Base-by-base conservation (phyloP, 2,329 filamentous ascomycete species). In the Colletotrichum tabaci region DNA sequence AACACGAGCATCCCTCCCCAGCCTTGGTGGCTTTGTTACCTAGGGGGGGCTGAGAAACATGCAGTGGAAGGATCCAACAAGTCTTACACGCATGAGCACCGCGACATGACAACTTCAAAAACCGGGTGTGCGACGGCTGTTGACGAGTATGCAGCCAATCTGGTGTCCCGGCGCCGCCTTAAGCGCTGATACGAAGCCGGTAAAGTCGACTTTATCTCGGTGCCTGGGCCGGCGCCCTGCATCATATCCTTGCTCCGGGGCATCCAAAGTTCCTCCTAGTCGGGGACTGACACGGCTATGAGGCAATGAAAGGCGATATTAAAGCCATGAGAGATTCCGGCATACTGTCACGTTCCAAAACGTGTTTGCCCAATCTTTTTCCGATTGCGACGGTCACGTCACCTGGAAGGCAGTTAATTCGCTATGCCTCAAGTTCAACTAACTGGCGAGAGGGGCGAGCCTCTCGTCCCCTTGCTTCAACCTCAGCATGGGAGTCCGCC, bases 191-290 rank as follows among this genome's bases (percentile, higher is more conserved):
- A 12, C 18, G 6, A 38, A 57, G 35, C 55, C 35, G 38, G 55
- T 8, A 18, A 44, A 38, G 21, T n/a, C 15, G 23, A 60, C 42
- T 30, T 60, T 60, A 35, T 60, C 42, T 60, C 23, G 57, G 57
- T 47, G 57, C 42, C 57, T 60, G 57, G 52, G 16, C 16, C 30
- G 35, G 10, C 26, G 18, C 42, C 12, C 57, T 38, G 42, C 42
- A 47, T 26, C 21, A 16, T 15, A 30, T 23, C 42, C 57, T 12
- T 47, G 26, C 16, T 16, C 26, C 2, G 57, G 21, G 10, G 10
- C 44, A 23, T 49, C 18, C 44, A 61, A 61, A 21, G 26, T 49
- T 13, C 12, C 46, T 12, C 15, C 46, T 49, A 4, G 26, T 61
- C 18, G 26, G 8, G 42, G n/a, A 44, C 42, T 50, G 46, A 40